Base-by-base conservation (phyloP, 2,329 filamentous ascomycete species). In the Massarina eburnea region DNA sequence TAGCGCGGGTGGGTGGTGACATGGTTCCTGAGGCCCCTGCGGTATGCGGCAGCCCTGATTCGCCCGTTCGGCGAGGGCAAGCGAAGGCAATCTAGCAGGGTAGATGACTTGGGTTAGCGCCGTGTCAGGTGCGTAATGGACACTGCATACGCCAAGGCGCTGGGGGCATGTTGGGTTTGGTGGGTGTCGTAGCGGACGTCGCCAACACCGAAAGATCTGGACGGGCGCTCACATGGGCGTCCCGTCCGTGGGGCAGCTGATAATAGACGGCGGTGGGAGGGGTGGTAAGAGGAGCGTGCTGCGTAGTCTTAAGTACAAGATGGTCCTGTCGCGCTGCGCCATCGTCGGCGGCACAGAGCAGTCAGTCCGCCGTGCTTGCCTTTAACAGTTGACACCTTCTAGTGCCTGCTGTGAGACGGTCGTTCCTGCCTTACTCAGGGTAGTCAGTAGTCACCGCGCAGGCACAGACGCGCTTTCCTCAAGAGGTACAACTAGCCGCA, bases 191-290 rank as follows among this genome's bases (percentile, higher is more conserved):
- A 18, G 32, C 8, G 17, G 39, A 30, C 18, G 29, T 34, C 39
- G 39, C 39, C 39, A 42, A 42, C 39, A 20, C 39, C 27, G 39
- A 24, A 26, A 41, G 39, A 35, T 35, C 39, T 42, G 39, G 29
- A 42, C 21, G 29, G 19, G 27, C 39, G 39, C 39, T n/a, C 39
- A 42, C 39, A 42, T 19, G 12, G 29, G 14, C 18, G 17, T 18
- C 29, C 29, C 9, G 29, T 17, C 39, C 26, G 26, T 18, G 29
- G 30, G 20, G 29, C 38, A 35, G 39, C 29, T 34, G 39, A 32
- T 34, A 33, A 21, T 35, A 20, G 18, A 17, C 27, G 29, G 29
- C 19, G 15, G 24, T 26, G 24, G 24, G 12, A 12, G 24, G 7
- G 24, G 24, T 26, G 24, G 24, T 26, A 12, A 12, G 24, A 7